Evolutionary conservation across 768 basidiomycete species (phyloP).

Genomic region (Amanita rubescens): DNA sequence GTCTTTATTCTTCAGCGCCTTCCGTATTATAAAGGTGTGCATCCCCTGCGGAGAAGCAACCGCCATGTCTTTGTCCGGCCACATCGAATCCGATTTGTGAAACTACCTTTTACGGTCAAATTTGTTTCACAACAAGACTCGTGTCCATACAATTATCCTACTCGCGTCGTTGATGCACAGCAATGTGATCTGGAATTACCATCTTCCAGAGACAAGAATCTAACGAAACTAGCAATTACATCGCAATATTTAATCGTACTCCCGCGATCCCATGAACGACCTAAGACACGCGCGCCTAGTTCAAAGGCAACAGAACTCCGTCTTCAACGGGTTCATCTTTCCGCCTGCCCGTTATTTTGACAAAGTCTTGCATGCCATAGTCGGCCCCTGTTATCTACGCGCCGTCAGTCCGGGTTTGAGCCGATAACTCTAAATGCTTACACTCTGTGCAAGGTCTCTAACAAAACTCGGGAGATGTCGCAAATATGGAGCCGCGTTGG

Average conservation of each 20-base stretch:
- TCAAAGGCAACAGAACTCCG: neutral
- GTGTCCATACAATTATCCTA: too few relatives aligned
- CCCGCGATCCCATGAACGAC: neutral
- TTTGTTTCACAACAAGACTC: neutral
- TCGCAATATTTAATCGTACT: neutral
- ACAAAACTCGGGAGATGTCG: constrained; percentile 61
- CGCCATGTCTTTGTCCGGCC: constrained; percentile 5
- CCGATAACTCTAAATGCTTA: constrained; percentile 37
- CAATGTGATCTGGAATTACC: neutral
- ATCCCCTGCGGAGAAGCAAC: neutral
- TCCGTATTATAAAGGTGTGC: neutral
- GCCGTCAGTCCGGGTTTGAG: constrained; percentile 1
- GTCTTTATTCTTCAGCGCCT: neutral
- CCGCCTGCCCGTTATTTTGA: constrained; percentile 54
- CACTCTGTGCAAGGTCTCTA: constrained; percentile 61
- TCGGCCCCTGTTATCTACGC: constrained; percentile 60
- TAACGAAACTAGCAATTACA: neutral
- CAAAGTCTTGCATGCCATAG: constrained; percentile 60
- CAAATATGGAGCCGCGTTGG: constrained; percentile 49
- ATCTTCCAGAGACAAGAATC: neutral
- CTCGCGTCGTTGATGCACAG: too few relatives aligned
- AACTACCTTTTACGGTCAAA: constrained; percentile 5
- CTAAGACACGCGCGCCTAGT: neutral
- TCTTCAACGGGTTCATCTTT: constrained; percentile 35
- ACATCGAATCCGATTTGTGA: constrained; percentile 8